A percentile compares a stretch with the other conserved stretches of the same genome.
These are phyloP conservation scores for Coelastrella sp. DNA, from an alignment of 139 green algal genomes.

Conservation along the genomic window DNA sequence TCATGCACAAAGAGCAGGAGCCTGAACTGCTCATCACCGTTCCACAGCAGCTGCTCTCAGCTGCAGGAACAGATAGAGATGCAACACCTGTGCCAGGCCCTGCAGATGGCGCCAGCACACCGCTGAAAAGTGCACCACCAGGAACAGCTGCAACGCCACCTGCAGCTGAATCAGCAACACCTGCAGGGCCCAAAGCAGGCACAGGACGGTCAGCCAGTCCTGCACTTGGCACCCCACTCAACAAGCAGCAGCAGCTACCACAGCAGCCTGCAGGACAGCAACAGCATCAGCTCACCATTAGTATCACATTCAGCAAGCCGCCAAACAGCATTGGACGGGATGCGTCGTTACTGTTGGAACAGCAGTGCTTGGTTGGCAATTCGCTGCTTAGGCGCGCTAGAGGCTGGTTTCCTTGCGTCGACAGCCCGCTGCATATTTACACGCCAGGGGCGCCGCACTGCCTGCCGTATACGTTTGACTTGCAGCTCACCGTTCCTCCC, in stretches of 20 bases:
- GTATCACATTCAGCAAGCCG: conserved; percentile 20
- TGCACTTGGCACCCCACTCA: too few relatives aligned
- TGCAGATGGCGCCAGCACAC: neutral
- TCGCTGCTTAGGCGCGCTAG: neutral
- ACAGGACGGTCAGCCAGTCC: neutral
- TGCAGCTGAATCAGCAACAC: neutral
- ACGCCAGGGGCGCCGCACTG: neutral
- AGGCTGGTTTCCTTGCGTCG: conserved; percentile 44
- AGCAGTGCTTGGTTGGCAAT: neutral
- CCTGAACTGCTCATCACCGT: conserved; percentile 61
- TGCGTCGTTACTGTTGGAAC: neutral
- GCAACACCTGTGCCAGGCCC: neutral
- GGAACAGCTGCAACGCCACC: conserved; percentile 9
- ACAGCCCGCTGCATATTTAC: conserved; percentile 44
- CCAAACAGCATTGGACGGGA: neutral
- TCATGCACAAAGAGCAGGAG: conserved; percentile 65
- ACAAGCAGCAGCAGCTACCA: neutral
- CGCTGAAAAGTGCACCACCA: neutral
- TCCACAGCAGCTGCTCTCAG: conserved; percentile 16
- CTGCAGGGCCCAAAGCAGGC: neutral
- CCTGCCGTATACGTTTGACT: conserved; percentile 38
- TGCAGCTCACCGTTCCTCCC: conserved; percentile 41
- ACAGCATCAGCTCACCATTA: conserved; percentile 13
- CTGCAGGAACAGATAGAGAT: conserved; percentile 1
- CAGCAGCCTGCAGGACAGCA: neutral